Conservation (phyloP, 352 stramenopile species). For the Phytopythium cucurbitacearum region DNA sequence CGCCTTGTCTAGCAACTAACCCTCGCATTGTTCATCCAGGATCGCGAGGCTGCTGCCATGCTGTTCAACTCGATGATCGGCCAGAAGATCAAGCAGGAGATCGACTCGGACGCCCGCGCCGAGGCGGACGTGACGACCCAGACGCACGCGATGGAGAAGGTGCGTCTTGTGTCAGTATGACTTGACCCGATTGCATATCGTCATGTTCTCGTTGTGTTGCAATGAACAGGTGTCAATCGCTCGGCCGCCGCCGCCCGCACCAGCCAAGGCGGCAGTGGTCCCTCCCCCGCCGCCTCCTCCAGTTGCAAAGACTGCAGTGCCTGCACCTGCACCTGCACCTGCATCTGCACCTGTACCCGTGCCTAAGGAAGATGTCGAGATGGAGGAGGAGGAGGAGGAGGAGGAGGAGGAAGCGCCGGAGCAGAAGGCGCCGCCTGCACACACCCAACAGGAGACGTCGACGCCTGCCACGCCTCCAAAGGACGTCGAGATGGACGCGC, state of each 20-base stretch:
- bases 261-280: slow-evolving; percentile 11
- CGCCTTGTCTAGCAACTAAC: neutral
- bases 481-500: slow-evolving; percentile 59
- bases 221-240: slow-evolving; percentile 18
- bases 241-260: slow-evolving; percentile 13
- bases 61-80: slow-evolving; percentile 77
- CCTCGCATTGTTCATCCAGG: slow-evolving; percentile 26
- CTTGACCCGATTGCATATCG: no score
- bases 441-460: slow-evolving; percentile 7
- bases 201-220: no score
- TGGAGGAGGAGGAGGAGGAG: slow-evolving; percentile 1
- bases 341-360: slow-evolving; percentile 12
- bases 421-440: slow-evolving; percentile 9
- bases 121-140: slow-evolving; percentile 21
- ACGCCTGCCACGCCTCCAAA: slow-evolving; percentile 6
- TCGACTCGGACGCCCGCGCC: slow-evolving; percentile 26
- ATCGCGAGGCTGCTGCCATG: slow-evolving; percentile 66
- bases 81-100: slow-evolving; percentile 58
- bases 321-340: slow-evolving; percentile 1
- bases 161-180: slow-evolving; percentile 2
- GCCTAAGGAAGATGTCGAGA: slow-evolving; percentile 10
- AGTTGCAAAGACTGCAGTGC: slow-evolving; percentile 1
- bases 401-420: slow-evolving; percentile 8
- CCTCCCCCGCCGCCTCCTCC: slow-evolving; percentile 24
- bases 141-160: slow-evolving; percentile 43